Evolutionary conservation across 1,284 basidiomycete species (phyloP).

Genomic region (Polyporus tsugae): DNA sequence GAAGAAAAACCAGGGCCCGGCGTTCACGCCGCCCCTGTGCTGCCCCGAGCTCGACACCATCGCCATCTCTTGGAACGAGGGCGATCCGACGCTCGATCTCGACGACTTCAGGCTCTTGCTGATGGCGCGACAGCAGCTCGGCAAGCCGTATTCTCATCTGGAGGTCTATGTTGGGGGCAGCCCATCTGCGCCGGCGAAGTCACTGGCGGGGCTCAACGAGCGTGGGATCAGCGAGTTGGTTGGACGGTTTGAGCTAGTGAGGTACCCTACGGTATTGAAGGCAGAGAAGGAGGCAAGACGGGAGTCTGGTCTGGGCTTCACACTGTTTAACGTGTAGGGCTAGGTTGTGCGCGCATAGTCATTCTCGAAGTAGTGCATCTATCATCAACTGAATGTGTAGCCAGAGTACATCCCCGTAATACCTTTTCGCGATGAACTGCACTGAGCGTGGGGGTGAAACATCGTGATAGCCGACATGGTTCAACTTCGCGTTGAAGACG

Average conservation of each 20-base stretch:
- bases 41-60: constrained; percentile 5
- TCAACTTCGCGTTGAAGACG: neutral
- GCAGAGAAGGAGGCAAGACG: neutral
- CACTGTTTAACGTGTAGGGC: neutral
- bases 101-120: neutral
- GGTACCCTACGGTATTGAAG: constrained; percentile 1
- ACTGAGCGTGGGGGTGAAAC: neutral
- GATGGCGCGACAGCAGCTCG: neutral
- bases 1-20: neutral
- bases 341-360: neutral
- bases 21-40: neutral
- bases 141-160: neutral
- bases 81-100: neutral
- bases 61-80: neutral
- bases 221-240: neutral
- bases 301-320: neutral
- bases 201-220: neutral
- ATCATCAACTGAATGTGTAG: neutral
- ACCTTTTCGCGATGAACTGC: neutral
- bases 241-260: constrained; percentile 5
- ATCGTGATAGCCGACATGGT: neutral
- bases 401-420: neutral
- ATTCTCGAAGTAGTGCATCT: neutral
- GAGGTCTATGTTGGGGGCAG: neutral
- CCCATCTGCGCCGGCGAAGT: neutral